These are phyloP conservation scores for Podospora sp. DNA, from an alignment of 495 filamentous ascomycete genomes.

Conservation along the genomic window DNA sequence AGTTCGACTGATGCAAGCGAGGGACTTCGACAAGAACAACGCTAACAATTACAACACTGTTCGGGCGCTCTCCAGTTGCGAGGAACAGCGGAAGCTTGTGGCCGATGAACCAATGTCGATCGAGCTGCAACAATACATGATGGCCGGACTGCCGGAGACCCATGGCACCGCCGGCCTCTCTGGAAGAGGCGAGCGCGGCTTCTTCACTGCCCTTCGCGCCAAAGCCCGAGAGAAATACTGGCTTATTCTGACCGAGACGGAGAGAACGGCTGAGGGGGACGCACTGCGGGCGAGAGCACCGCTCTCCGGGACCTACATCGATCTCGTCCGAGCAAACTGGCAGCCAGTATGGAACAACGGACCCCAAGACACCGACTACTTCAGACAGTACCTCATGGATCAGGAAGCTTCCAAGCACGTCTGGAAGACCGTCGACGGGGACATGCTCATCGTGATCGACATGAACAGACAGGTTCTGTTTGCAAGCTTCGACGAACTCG, in stretches of 20 bases:
- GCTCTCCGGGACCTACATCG: neutral
- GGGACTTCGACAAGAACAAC: neutral
- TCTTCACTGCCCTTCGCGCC: neutral
- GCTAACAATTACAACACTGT: neutral
- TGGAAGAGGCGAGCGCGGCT: neutral
- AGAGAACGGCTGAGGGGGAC: neutral
- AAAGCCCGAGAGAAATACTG: conserved; percentile 6
- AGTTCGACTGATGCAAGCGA: conserved; percentile 4
- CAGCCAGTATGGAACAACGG: neutral
- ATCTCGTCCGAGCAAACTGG: neutral
- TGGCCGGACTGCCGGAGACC: neutral
- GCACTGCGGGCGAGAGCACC: neutral
- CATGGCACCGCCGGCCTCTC: neutral
- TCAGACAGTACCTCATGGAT: neutral
- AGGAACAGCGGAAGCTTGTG: neutral
- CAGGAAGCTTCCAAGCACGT: neutral
- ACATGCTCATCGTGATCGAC: neutral
- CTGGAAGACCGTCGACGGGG: neutral
- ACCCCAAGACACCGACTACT: neutral
- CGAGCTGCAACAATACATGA: neutral
- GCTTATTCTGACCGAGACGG: neutral
- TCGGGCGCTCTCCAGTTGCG: neutral
- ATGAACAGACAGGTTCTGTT: conserved; percentile 6
- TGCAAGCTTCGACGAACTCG: conserved; percentile 1
- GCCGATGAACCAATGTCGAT: neutral